Evolutionary conservation across 1,284 basidiomycete species (phyloP), one percentile per base, ranked within the genome.

Genomic region (Papiliotrema terrestris): DNA sequence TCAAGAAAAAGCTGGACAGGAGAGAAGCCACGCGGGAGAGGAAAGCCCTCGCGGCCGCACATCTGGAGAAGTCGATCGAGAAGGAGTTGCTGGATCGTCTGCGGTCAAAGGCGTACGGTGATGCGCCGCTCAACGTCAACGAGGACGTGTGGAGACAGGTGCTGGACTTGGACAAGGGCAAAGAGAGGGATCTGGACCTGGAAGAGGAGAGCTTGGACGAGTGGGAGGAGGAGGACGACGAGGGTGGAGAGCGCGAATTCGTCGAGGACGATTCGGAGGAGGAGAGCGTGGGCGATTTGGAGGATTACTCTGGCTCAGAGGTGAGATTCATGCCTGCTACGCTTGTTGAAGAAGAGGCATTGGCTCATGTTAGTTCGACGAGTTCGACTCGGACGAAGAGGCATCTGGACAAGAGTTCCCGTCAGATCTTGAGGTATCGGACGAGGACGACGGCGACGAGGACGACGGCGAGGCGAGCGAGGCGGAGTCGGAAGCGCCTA

Each of bases 1-100:
- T 98, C 61, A 98, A 98, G 81, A 96, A 98, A 79, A 99, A 98
- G 78, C 83, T 93, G 9, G 95, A 98, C 65, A 82, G 94, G n/a
- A 84, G 96, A 45, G 96, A 98, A 77, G 83, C 88, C 4, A 88
- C 87, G 4, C 85, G 94, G 55, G 96, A 99, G 78, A 85, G 88
- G 56, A 99, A 99, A 78, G 96, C 96, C 1, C 84, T 99, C 19
- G 88, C 90, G 1, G 93, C 93, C 1, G 95, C 89, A 14, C 93
- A 86, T 67, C 85, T 99, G 41, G 96, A 98, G 75, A 89, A 87
- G 61, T 88, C 89, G 13, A 97, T 99, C 67, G 91, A 98, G 75
- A 93, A 92, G 73, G 96, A 98, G 74, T 84, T 98, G 25, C 85
- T 99, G 49, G 91, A 95, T 62, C 87, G 96, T 36, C 82, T 98